These are phyloP conservation scores for Penicillium ucsense DNA, from an alignment of 495 filamentous ascomycete genomes.

Conservation along the genomic window DNA sequence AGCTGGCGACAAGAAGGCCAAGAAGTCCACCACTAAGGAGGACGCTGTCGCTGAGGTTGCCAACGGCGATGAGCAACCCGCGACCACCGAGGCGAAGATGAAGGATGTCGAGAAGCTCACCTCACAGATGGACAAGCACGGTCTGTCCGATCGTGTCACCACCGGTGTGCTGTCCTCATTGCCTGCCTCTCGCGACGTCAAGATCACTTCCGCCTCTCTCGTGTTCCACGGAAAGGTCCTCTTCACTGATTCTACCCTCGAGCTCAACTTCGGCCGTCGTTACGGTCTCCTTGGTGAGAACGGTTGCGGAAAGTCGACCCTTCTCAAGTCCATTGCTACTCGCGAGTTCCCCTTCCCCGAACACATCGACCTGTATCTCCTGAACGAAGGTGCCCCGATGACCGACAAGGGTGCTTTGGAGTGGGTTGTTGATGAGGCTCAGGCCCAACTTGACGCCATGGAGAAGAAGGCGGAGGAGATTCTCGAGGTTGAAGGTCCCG, in stretches of 20 bases:
- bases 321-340: slow-evolving; percentile 86
- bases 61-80: slow-evolving; percentile 47
- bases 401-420: slow-evolving; percentile 83
- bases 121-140: slow-evolving; percentile 89
- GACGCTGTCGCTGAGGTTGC: slow-evolving; percentile 47
- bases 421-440: slow-evolving; percentile 94
- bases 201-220: slow-evolving; percentile 86
- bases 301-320: slow-evolving; percentile 95
- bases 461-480: slow-evolving; percentile 85
- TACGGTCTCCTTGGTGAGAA: slow-evolving; percentile 98
- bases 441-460: slow-evolving; percentile 82
- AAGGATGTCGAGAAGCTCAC: slow-evolving; percentile 73
- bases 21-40: slow-evolving; percentile 56
- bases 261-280: slow-evolving; percentile 84
- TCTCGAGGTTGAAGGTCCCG: slow-evolving; percentile 82
- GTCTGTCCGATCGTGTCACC: slow-evolving; percentile 94
- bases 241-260: slow-evolving; percentile 83
- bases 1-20: slow-evolving; percentile 61
- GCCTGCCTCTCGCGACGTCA: slow-evolving; percentile 77
- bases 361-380: slow-evolving; percentile 94
- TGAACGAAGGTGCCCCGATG: slow-evolving; percentile 95
- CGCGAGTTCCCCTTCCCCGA: slow-evolving; percentile 95
- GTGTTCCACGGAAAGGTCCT: slow-evolving; percentile 98
- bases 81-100: slow-evolving; percentile 60
- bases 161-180: slow-evolving; percentile 92